Base-by-base conservation (phyloP, 169 alveolate species). In the Plasmodium vivax region DNA sequence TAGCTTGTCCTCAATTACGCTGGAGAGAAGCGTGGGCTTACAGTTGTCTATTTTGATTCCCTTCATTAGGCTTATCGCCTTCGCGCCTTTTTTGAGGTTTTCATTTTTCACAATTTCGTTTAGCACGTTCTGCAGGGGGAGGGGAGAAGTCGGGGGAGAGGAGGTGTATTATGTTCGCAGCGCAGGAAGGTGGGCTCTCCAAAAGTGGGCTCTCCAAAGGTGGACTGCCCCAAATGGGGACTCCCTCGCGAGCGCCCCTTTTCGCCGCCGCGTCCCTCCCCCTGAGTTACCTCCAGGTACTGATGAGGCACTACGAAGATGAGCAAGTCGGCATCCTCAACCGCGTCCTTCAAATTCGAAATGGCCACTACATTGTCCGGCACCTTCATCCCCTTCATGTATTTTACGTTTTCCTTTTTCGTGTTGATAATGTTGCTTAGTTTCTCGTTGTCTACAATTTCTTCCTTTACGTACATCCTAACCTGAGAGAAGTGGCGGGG, bases 221-320 rank as follows among this genome's bases (percentile, higher is more conserved):
- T 23, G 27, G 27, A 0, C 27, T 23, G 3, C 1, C 12, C 14
- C 75, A 8, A 62, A 19, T 62, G 34, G 2, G 4, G 77, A 62
- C 32, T 6, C 36, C 12, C 77, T 19, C 36, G n/a, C 16, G 30
- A 6, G 77, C 23, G 77, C 36, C 1, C 38, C 3, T 62, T 62
- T 62, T 4, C 77, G 74, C 7, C n/a, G 16, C 7, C 23, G 3
- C 77, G 36, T 19, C 23, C 3, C 32, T 2, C 19, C 32, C 36
- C 9, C 56, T 19, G 90, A 80, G 62, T 93, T 85, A 95, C 96
- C 80, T 95, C 82, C 82, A 98, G 95, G 58, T 97, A 98, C 93
- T 98, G 99, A 87, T 98, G 98, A 68, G 99, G 99, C 87, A 98
- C 92, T 41, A 98, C 99, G 56, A 98, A 96, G 75, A 97, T 90